Percentiles rank a stretch among this genome's conserved stretches.
Conservation (phyloP, 768 basidiomycete species). For the Lepiota venenata region DNA sequence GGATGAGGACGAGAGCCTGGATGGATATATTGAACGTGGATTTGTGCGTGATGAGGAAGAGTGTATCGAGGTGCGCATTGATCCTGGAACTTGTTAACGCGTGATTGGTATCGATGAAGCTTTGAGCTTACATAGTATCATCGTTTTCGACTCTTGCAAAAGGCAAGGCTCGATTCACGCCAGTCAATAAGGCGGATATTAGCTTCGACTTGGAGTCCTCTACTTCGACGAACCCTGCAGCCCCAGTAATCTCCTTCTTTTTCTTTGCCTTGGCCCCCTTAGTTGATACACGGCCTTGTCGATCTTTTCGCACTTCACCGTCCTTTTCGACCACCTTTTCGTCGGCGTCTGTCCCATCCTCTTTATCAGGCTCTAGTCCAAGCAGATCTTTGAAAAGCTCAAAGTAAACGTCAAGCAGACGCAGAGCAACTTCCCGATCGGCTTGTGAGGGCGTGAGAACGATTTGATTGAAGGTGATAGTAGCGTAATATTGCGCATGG, state of each 20-base stretch:
- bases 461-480: conserved; percentile 94
- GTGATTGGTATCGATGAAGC: neutral
- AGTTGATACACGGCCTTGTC: conserved; percentile 12
- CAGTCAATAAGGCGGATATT: conserved; percentile 87
- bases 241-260: conserved; percentile 46
- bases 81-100: conserved; percentile 45
- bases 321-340: conserved; percentile 40
- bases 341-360: conserved; percentile 23
- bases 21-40: conserved; percentile 97
- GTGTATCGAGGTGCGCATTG: conserved; percentile 83
- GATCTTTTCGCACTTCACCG: conserved; percentile 26
- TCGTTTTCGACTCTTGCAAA: conserved; percentile 81
- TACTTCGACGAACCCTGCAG: conserved; percentile 68
- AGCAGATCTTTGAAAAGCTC: conserved; percentile 90
- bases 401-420: conserved; percentile 89
- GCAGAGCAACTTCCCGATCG: conserved; percentile 72
- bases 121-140: conserved; percentile 53
- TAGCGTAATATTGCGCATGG: conserved; percentile 88
- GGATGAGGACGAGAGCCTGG: conserved; percentile 86
- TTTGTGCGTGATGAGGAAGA: conserved; percentile 92
- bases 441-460: conserved; percentile 49
- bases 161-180: conserved; percentile 92
- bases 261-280: conserved; percentile 32
- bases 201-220: conserved; percentile 80
- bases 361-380: conserved; percentile 48